phyloP scores from a whole-genome alignment of 345 rosid genomes.

The Turritis glabra region DNA sequence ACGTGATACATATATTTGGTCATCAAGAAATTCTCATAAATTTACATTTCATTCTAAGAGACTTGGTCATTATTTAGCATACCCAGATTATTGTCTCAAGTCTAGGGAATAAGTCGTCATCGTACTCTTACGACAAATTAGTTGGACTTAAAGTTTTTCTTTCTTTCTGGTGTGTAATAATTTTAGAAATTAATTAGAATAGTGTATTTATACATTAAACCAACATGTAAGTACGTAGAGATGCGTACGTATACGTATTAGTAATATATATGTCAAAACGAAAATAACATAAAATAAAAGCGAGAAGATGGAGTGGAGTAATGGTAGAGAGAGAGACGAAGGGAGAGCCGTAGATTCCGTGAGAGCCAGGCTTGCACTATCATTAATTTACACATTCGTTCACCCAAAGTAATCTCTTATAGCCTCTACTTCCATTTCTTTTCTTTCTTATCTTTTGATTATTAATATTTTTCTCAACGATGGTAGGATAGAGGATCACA shows the following conservation, averaged over 20 bases:
- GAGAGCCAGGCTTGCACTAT: conserved; percentile 58
- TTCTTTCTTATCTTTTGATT: not conserved
- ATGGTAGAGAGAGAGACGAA: conserved; percentile 38
- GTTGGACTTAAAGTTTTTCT: conserved; percentile 31
- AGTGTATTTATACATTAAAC: not conserved
- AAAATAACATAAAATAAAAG: not conserved
- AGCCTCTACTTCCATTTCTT: not conserved
- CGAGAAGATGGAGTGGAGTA: conserved; percentile 36
- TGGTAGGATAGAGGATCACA: not conserved
- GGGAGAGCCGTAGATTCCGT: conserved; percentile 51
- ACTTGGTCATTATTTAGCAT: conserved; percentile 9
- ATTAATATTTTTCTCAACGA: not conserved
- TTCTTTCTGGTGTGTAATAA: not conserved
- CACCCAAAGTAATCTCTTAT: conserved; percentile 22
- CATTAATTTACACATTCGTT: conserved; percentile 18
- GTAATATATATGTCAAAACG: not conserved
- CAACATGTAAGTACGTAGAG: conserved; percentile 26
- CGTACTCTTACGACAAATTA: conserved; percentile 28
- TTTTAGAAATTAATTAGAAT: not conserved
- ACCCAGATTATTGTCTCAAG: conserved; percentile 5
- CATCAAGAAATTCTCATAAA: not conserved
- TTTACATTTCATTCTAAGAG: not conserved
- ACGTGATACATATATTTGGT: not conserved
- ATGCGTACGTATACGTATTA: conserved; percentile 31
- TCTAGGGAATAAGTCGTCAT: conserved; percentile 22